Evolutionary conservation across 352 stramenopile genomes (phyloP), one percentile per base, ranked within the genome.

Genomic region (Hyphochytrium catenoides): DNA sequence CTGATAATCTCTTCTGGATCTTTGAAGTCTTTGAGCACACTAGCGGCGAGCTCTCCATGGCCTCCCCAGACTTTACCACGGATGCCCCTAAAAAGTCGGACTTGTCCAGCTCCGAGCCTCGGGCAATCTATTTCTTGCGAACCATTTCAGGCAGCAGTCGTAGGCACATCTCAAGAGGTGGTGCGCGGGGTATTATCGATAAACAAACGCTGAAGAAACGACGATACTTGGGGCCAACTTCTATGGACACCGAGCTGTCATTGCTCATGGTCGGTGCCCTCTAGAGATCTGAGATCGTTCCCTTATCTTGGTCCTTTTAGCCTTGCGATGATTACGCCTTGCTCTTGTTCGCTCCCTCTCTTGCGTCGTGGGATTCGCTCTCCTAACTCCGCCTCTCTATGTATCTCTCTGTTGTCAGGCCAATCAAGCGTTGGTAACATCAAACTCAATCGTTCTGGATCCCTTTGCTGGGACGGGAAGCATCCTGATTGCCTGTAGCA

Each of bases 261-360:
- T 62, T 97, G 44, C 60, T 97, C 31, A 98, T 97, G 88, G 77
- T 62, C 8, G n/a, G n/a, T n/a, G n/a, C n/a, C n/a, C n/a, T n/a
- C n/a, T n/a, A n/a, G n/a, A n/a, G n/a, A n/a, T n/a, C n/a, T n/a
- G n/a, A n/a, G n/a, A n/a, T n/a, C n/a, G n/a, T n/a, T n/a, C n/a
- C n/a, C n/a, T n/a, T n/a, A n/a, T n/a, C n/a, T n/a, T n/a, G n/a
- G n/a, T n/a, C n/a, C n/a, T n/a, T n/a, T n/a, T n/a, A 88, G 74
- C 44, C 54, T 72, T 20, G 72, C 51, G 8, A 19, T 28, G 4
- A 18, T 55, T 15, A 28, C 44, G 7, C 11, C 12, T 12, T 8
- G 21, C 7, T 50, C 21, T 0, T 17, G 18, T 4, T 26, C 31
- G 7, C 35, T 43, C 12, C 9, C 20, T 1, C n/a, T 53, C n/a